phyloP scores from a whole-genome alignment of 2,329 filamentous ascomycete species.

The Penicillium sp. region DNA sequence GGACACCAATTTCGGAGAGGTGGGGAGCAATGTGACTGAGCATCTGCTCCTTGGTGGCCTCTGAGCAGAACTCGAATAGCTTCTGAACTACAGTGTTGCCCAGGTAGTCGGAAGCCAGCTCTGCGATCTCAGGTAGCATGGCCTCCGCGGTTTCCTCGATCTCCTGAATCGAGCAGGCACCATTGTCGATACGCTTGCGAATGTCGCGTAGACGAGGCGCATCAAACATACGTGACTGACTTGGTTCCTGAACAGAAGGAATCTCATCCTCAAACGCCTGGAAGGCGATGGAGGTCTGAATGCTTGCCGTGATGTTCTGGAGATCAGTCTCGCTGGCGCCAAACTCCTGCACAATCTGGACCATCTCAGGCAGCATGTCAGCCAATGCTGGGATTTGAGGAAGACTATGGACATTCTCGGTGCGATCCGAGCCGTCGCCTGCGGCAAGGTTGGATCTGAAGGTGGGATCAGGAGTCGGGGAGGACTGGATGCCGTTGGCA shows the following conservation, averaged over 20 bases:
- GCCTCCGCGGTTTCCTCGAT: slow-evolving; percentile 89
- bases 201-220: slow-evolving; percentile 94
- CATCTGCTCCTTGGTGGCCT: slow-evolving; percentile 89
- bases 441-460: slow-evolving; percentile 36
- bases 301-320: slow-evolving; percentile 67
- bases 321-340: slow-evolving; percentile 80
- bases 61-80: slow-evolving; percentile 93
- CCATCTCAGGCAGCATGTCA: slow-evolving; percentile 80
- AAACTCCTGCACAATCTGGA: slow-evolving; percentile 84
- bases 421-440: slow-evolving; percentile 32
- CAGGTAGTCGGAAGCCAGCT: slow-evolving; percentile 91
- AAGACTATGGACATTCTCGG: slow-evolving; percentile 37
- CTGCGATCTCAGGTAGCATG: slow-evolving; percentile 96
- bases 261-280: slow-evolving; percentile 77
- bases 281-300: slow-evolving; percentile 77
- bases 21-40: slow-evolving; percentile 83
- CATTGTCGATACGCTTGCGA: slow-evolving; percentile 95
- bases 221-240: slow-evolving; percentile 85
- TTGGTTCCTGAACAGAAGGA: slow-evolving; percentile 83
- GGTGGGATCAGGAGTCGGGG: slow-evolving; percentile 87
- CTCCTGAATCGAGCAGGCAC: slow-evolving; percentile 78
- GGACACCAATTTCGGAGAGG: slow-evolving; percentile 92
- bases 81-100: slow-evolving; percentile 99
- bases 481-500: slow-evolving; percentile 82
- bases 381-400: slow-evolving; percentile 68